Evolutionary conservation across 108 stramenopile genomes (phyloP).

Genomic region (Seminavis robusta): DNA sequence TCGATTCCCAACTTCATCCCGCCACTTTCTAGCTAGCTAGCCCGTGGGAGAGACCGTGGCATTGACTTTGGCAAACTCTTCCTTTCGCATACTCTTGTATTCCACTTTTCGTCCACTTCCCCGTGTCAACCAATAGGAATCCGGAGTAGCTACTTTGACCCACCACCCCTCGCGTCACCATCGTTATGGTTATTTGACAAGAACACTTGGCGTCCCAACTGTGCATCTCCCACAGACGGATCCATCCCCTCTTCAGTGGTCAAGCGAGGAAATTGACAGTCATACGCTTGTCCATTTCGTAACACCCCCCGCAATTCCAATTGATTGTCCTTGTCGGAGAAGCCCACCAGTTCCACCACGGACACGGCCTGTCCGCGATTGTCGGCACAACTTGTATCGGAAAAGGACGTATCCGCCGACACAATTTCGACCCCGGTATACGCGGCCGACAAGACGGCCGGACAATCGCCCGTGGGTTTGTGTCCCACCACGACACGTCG

Average conservation of each 20-base stretch:
- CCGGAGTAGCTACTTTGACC: conserved; percentile 20
- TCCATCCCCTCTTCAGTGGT: conserved; percentile 8
- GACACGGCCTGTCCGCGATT: conserved; percentile 42
- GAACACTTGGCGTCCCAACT: conserved; percentile 25
- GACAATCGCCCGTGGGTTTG: conserved; percentile 68
- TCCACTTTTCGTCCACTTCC: conserved; percentile 48
- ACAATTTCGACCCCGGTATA: conserved; percentile 55
- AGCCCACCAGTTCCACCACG: conserved; percentile 45
- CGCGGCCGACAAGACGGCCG: conserved; percentile 40
- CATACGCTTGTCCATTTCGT: conserved; percentile 29
- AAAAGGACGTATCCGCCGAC: conserved; percentile 55
- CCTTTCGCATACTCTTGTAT: conserved; percentile 22
- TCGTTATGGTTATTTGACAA: background rate
- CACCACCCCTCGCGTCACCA: conserved; percentile 28
- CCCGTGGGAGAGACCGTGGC: too few species aligned
- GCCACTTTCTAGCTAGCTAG: too few species aligned
- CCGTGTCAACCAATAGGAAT: conserved; percentile 31
- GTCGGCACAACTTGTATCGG: conserved; percentile 24
- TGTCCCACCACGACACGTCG: conserved; percentile 63
- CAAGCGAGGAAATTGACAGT: conserved; percentile 16
- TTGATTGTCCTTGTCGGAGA: conserved; percentile 16
- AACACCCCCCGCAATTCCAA: conserved; percentile 34
- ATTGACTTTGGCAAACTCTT: too few species aligned
- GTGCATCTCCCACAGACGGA: conserved; percentile 21
- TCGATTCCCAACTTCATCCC: too few species aligned